Base-by-base conservation (phyloP, 352 stramenopile genomes). In the Globisporangium perplexum region DNA sequence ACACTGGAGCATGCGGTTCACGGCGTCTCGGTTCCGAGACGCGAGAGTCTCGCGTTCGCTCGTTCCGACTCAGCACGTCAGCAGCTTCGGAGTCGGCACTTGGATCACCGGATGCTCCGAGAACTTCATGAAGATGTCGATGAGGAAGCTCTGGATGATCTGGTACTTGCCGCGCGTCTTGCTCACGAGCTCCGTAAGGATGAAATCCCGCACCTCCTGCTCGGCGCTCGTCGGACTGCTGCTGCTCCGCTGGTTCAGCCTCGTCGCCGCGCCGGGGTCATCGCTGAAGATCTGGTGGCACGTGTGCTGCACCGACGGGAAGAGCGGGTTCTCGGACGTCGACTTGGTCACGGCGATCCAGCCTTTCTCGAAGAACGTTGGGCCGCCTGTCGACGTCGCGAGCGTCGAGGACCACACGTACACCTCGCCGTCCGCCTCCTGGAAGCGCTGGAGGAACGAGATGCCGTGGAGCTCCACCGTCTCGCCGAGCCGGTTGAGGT, bases 211-310 rank as follows among this genome's bases (percentile, higher is more conserved):
- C 2, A 50, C 11, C 22, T 22, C 41, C 18, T 57, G 22, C 23
- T 57, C 50, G 15, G 26, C 30, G 11, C 17, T 28, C 18, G n/a
- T n/a, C 47, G 33, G 36, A 46, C 17, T n/a, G 10, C 36, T 3
- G 15, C 12, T 17, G n/a, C 1, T 38, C 7, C 11, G 3, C 33
- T 15, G 10, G 11, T 17, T 15, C 11, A 38, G 18, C 33, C 33
- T 1, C 11, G 33, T 18, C 33, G 11, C 33, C 17, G 18, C 47
- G n/a, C n/a, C 28, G 47, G 24, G 28, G 7, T 52, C 28, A 30
- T 57, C 55, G 20, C 39, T 60, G 14, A 54, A 60, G 45, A 55
- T 46, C 26, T 55, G 55, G 38, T 54, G 45, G 10, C 55, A 54
- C n/a, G 24, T 41, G 12, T 50, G 55, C 28, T 36, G 15, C 18